Evolutionary conservation across 257 asterid genomes (phyloP).

Genomic region (Dorcoceras hygrometricum): DNA sequence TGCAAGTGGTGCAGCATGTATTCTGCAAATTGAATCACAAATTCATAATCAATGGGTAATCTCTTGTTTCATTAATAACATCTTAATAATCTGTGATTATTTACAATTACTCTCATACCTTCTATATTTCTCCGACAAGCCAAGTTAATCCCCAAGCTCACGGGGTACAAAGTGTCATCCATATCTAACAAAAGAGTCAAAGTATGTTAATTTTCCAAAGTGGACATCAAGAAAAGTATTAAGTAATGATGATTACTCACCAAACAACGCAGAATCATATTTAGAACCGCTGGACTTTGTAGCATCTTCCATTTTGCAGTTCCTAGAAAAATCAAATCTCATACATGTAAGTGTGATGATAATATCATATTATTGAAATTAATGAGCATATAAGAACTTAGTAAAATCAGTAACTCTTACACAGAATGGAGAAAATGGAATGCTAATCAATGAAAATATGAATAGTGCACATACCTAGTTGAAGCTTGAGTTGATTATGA

Average conservation of each 20-base stretch:
- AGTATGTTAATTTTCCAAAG: no score
- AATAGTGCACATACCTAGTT: constrained; percentile 26
- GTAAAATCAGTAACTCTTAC: not conserved
- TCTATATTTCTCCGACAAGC: constrained; percentile 80
- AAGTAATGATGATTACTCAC: constrained; percentile 30
- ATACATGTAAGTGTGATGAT: no score
- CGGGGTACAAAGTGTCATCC: constrained; percentile 90
- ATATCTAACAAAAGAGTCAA: constrained; percentile 39
- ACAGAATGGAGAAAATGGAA: constrained; percentile 14
- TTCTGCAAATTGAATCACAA: constrained; percentile 37
- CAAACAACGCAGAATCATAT: constrained; percentile 64
- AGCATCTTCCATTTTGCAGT: constrained; percentile 53
- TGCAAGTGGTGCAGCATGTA: constrained; percentile 63
- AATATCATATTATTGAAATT: not conserved
- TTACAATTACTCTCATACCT: constrained; percentile 34
- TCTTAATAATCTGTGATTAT: no score
- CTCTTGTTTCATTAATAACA: not conserved
- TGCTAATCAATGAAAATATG: not conserved
- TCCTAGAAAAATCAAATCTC: constrained; percentile 4
- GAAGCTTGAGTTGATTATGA: constrained; percentile 26
- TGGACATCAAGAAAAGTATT: not conserved
- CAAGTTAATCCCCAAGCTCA: constrained; percentile 73
- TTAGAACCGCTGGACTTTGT: constrained; percentile 35
- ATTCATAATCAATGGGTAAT: not conserved
- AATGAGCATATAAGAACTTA: constrained; percentile 3